These are phyloP conservation scores for Pseudogymnoascus sp. DNA, from an alignment of 2,329 filamentous ascomycete species.

Conservation along the genomic window DNA sequence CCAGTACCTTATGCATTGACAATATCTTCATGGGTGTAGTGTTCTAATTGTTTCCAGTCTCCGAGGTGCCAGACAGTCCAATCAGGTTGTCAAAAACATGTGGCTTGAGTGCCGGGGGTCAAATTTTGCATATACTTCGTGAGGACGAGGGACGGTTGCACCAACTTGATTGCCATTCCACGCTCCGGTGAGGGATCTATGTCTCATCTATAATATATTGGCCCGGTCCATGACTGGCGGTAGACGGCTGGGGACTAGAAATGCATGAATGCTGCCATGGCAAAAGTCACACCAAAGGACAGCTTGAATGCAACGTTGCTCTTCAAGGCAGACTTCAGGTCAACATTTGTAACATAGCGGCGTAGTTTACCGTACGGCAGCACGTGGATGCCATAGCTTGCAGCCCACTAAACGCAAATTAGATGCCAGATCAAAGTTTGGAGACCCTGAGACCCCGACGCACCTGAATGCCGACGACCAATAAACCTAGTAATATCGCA, in stretches of 20 bases:
- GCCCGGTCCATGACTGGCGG: background rate
- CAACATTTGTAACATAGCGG: conserved; percentile 39
- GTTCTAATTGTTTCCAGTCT: conserved; percentile 35
- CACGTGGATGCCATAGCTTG: conserved; percentile 42
- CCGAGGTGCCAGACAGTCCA: conserved; percentile 55
- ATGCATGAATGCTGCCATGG: conserved; percentile 55
- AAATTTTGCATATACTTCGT: conserved; percentile 54
- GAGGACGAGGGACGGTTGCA: background rate
- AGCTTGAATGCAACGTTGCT: conserved; percentile 32
- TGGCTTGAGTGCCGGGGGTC: conserved; percentile 58
- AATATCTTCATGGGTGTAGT: background rate
- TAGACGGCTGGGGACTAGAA: conserved; percentile 33
- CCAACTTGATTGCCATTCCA: background rate
- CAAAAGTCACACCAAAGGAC: conserved; percentile 65
- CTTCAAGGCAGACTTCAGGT: conserved; percentile 34
- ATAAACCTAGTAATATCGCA: conserved; percentile 56
- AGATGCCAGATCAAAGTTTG: conserved; percentile 12
- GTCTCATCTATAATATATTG: background rate
- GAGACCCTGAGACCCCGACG: conserved; percentile 20
- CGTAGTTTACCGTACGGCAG: conserved; percentile 33
- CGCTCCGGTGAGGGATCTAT: conserved; percentile 3
- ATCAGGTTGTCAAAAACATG: conserved; percentile 61
- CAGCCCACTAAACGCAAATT: conserved; percentile 34
- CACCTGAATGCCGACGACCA: conserved; percentile 57
- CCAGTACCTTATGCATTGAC: background rate